Percentiles rank a stretch among this genome's conserved stretches.
phyloP scores from a whole-genome alignment of 352 stramenopile genomes.

The Globisporangium nagaii region DNA sequence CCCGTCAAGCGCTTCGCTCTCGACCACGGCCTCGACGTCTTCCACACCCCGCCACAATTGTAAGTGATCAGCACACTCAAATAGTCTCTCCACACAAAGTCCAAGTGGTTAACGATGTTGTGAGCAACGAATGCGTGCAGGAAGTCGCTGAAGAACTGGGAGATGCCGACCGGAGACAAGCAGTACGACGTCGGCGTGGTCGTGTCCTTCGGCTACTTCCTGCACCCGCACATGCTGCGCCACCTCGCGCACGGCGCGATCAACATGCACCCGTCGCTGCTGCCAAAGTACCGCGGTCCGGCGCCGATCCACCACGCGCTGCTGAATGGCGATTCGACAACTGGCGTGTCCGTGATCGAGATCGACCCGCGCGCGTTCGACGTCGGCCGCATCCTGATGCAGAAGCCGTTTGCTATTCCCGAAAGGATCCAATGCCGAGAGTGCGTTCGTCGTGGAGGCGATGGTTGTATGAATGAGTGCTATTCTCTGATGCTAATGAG shows the following conservation, averaged over 20 bases:
- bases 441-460: conserved; percentile 16
- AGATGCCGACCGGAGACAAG: conserved; percentile 29
- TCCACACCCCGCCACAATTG: conserved; percentile 63
- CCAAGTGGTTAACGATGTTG: not conserved
- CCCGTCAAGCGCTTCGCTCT: conserved; percentile 73
- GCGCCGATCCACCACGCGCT: conserved; percentile 85
- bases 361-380: conserved; percentile 83
- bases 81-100: not conserved
- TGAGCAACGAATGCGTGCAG: conserved; percentile 9
- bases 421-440: conserved; percentile 40
- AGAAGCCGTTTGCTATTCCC: conserved; percentile 42
- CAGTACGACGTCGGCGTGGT: conserved; percentile 81
- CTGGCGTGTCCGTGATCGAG: conserved; percentile 82
- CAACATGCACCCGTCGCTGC: conserved; percentile 86
- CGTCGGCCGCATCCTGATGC: conserved; percentile 70
- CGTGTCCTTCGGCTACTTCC: conserved; percentile 87
- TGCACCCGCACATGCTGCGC: conserved; percentile 71
- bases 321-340: conserved; percentile 66
- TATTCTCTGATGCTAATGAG: too few relatives aligned
- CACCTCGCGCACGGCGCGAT: conserved; percentile 66
- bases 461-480: too few relatives aligned
- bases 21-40: conserved; percentile 47
- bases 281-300: conserved; percentile 83
- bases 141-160: conserved; percentile 78
- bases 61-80: conserved; percentile 18